phyloP scores from a whole-genome alignment of 345 rosid species.

The Lagerstroemia speciosa region DNA sequence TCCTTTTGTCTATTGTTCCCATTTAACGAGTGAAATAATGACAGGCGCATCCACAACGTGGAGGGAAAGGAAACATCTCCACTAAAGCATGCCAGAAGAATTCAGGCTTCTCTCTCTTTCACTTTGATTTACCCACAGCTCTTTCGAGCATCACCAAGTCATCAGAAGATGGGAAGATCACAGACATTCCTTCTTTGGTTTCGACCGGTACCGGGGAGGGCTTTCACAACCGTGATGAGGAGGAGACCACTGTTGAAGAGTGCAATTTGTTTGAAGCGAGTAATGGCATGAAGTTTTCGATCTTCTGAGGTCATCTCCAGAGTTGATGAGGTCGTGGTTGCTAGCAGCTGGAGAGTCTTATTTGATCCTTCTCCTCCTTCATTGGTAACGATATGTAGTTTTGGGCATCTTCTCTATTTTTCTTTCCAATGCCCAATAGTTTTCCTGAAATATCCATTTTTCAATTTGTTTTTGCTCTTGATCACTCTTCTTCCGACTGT shows the following conservation, averaged over 20 bases:
- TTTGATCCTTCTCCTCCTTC: conserved; percentile 24
- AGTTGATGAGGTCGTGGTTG: conserved; percentile 10
- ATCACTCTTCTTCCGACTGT: too few species aligned
- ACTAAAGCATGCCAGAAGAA: conserved; percentile 22
- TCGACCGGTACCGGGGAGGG: conserved; percentile 35
- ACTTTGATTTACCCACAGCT: conserved; percentile 79
- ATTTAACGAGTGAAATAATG: too few species aligned
- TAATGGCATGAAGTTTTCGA: conserved; percentile 55
- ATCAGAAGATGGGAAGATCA: conserved; percentile 33
- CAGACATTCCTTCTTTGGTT: conserved; percentile 40
- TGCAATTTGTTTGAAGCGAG: conserved; percentile 84
- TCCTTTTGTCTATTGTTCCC: too few species aligned
- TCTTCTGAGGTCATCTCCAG: conserved; percentile 27
- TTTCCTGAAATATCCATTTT: conserved; percentile 27
- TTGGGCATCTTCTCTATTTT: conserved; percentile 31
- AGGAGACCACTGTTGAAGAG: conserved; percentile 50
- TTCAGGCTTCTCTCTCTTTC: conserved; percentile 71
- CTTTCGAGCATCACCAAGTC: conserved; percentile 41
- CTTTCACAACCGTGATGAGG: conserved; percentile 36
- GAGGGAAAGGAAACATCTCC: conserved; percentile 21
- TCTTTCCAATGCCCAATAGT: conserved; percentile 26
- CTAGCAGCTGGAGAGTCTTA: conserved; percentile 24
- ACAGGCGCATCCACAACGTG: conserved; percentile 16
- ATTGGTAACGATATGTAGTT: conserved; percentile 20
- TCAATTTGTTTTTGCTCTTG: neutral